These are phyloP conservation scores for Iodosphaeria phyllophila DNA, from an alignment of 2,329 filamentous ascomycete genomes.

Conservation along the genomic window DNA sequence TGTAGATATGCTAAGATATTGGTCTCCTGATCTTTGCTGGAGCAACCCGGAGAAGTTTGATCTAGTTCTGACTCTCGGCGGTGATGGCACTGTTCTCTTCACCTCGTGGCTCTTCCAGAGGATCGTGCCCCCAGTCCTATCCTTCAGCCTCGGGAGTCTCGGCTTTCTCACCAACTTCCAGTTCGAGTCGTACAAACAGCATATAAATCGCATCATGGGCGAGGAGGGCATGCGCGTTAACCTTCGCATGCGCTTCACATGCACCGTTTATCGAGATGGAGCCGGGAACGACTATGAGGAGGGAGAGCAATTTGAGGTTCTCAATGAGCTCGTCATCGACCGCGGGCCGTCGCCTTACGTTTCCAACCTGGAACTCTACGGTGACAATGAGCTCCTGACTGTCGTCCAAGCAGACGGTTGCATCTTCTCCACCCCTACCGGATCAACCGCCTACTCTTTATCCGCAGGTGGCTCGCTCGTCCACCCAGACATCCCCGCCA, in stretches of 20 bases:
- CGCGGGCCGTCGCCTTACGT: constrained; percentile 93
- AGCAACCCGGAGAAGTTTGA: constrained; percentile 88
- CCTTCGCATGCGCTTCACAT: constrained; percentile 95
- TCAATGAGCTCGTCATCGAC: constrained; percentile 97
- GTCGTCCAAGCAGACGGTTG: constrained; percentile 94
- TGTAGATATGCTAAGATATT: constrained; percentile 75
- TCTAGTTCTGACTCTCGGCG: constrained; percentile 72
- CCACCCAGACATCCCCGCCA: constrained; percentile 90
- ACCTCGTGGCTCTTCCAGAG: constrained; percentile 87
- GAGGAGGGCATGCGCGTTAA: constrained; percentile 94
- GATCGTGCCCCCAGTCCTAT: constrained; percentile 68
- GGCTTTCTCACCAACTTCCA: constrained; percentile 83
- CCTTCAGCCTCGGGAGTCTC: constrained; percentile 67
- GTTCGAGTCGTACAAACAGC: constrained; percentile 72
- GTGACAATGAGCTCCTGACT: constrained; percentile 84
- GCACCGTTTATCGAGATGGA: constrained; percentile 74
- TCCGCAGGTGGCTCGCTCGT: constrained; percentile 91
- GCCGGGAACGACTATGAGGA: constrained; percentile 54
- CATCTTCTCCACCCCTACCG: constrained; percentile 94
- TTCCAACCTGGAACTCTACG: constrained; percentile 89
- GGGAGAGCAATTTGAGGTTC: constrained; percentile 89
- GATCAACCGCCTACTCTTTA: constrained; percentile 85
- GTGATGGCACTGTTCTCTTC: constrained; percentile 74
- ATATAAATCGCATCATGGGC: constrained; percentile 80
- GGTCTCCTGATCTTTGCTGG: constrained; percentile 94